Conservation (phyloP, 768 basidiomycete species). For the Punctularia strigosozonata region DNA sequence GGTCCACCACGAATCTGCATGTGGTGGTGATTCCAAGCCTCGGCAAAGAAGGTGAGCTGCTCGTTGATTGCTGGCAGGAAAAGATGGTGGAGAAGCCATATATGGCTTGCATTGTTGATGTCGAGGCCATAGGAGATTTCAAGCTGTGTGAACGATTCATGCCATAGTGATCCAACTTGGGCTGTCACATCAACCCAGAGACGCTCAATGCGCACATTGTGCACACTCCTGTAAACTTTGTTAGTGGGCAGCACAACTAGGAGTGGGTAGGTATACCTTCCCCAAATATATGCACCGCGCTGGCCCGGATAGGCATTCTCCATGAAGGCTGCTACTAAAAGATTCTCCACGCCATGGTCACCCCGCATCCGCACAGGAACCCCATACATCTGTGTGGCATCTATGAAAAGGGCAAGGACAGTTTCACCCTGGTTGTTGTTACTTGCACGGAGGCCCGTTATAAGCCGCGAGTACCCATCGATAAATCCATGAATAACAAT, state of each 20-base stretch:
- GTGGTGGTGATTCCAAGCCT: conserved; percentile 13
- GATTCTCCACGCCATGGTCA: conserved; percentile 18
- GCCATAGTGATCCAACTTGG: conserved; percentile 14
- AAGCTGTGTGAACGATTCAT: conserved; percentile 10
- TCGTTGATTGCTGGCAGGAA: conserved; percentile 14
- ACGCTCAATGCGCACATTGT: conserved; percentile 16
- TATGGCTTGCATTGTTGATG: conserved; percentile 9
- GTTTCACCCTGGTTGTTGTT: conserved; percentile 11
- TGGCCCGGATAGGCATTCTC: conserved; percentile 7
- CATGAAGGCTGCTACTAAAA: conserved; percentile 15
- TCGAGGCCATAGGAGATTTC: conserved; percentile 14
- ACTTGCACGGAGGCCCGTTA: conserved; percentile 17
- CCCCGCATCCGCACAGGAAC: conserved; percentile 13
- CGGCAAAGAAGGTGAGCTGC: conserved; percentile 5
- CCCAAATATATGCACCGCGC: conserved; percentile 18
- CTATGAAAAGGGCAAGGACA: conserved; percentile 10
- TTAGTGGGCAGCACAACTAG: not conserved
- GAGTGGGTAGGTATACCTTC: conserved; percentile 3
- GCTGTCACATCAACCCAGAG: conserved; percentile 15
- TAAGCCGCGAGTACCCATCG: conserved; percentile 14
- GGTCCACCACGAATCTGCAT: conserved; percentile 7
- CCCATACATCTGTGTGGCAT: conserved; percentile 7
- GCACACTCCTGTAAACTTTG: conserved; percentile 9
- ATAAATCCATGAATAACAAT: conserved; percentile 16
- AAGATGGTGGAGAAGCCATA: conserved; percentile 18